Conservation (phyloP, 1,284 basidiomycete genomes). For the Trichosporon asahii region DNA sequence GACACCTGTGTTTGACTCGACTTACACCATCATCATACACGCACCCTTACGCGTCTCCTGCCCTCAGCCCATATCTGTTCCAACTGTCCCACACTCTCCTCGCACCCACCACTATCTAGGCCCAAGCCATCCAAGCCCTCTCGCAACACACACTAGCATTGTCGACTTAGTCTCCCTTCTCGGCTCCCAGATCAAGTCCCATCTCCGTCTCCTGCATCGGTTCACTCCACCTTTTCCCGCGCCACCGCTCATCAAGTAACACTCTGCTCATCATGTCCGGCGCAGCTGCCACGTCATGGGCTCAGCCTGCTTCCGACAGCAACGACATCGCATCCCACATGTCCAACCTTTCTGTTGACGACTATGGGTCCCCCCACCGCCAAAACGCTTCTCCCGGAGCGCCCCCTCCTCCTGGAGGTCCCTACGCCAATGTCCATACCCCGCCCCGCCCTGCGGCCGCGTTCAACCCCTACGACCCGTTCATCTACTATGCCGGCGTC, state of each 20-base stretch:
- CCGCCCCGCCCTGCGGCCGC: conserved; percentile 15
- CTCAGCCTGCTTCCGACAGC: conserved; percentile 6
- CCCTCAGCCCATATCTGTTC: not conserved
- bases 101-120: not conserved
- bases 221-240: not conserved
- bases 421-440: conserved; percentile 16
- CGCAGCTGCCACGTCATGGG: conserved; percentile 12
- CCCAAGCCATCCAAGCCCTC: not conserved
- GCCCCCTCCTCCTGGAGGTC: not conserved
- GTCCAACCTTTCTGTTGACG: conserved; percentile 17
- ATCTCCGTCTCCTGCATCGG: not conserved
- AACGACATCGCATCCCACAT: conserved; percentile 16
- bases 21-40: not conserved
- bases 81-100: not conserved
- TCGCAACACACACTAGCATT: not conserved
- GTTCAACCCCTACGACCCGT: conserved; percentile 13
- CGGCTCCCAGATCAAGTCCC: not conserved
- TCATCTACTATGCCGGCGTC: conserved; percentile 18
- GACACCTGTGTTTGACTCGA: conserved; percentile 3
- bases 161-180: not conserved
- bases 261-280: conserved; percentile 8
- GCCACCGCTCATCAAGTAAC: not conserved
- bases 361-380: conserved; percentile 7
- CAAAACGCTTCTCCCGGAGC: not conserved
- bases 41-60: not conserved